Percentiles rank a stretch among this genome's conserved stretches.
These are phyloP conservation scores for Tylopilus vinaceipallidus DNA, from an alignment of 768 basidiomycete species.

Conservation along the genomic window DNA sequence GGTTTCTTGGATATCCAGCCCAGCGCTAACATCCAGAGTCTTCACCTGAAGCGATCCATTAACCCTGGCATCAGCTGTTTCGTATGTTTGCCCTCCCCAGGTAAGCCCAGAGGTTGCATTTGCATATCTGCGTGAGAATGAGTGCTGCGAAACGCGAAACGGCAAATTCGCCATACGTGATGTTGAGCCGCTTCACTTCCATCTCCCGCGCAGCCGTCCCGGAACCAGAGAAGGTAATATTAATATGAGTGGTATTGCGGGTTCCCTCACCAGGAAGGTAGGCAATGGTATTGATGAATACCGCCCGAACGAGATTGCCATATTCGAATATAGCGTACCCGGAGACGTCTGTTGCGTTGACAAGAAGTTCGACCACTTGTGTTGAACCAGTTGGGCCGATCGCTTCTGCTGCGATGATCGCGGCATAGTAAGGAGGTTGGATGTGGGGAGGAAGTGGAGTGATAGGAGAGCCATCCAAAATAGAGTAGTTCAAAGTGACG, in stretches of 20 bases:
- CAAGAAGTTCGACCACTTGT: conserved; percentile 44
- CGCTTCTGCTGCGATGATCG: conserved; percentile 57
- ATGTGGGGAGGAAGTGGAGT: conserved; percentile 56
- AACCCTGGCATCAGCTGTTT: conserved; percentile 44
- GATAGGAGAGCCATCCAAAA: conserved; percentile 51
- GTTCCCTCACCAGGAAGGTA: conserved; percentile 38
- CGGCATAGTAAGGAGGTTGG: conserved; percentile 66
- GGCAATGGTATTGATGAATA: conserved; percentile 60
- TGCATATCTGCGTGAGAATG: conserved; percentile 38
- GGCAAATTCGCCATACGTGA: conserved; percentile 34
- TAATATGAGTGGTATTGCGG: conserved; percentile 42
- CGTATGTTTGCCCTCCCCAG: conserved; percentile 61
- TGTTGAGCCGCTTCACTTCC: conserved; percentile 47
- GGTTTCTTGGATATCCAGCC: conserved; percentile 47
- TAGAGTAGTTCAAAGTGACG: conserved; percentile 53
- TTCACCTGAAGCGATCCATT: conserved; percentile 36
- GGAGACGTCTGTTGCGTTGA: conserved; percentile 47
- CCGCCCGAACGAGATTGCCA: conserved; percentile 40
- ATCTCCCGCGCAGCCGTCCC: conserved; percentile 30
- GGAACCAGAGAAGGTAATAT: conserved; percentile 37
- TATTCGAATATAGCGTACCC: conserved; percentile 64
- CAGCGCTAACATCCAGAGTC: conserved; percentile 30
- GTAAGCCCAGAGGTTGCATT: conserved; percentile 49
- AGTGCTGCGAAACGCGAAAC: not conserved
- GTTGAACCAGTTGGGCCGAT: conserved; percentile 46